Evolutionary conservation across 2,329 filamentous ascomycete species (phyloP).

Genomic region (Aspergillus sp.): DNA sequence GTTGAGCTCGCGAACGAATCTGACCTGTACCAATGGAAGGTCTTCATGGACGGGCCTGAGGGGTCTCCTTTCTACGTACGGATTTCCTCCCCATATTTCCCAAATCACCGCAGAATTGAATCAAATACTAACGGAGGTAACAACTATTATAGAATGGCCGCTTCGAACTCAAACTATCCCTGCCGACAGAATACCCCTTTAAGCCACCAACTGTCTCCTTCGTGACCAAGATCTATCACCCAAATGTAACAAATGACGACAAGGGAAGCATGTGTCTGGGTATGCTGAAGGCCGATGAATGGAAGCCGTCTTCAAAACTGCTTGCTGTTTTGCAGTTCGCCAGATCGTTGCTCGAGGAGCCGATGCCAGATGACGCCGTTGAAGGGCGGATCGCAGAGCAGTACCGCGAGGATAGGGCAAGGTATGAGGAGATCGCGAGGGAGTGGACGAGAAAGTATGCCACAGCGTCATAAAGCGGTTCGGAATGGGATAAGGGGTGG

Average conservation of each 20-base stretch:
- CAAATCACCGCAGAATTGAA: background rate
- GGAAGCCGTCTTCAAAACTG: conserved; percentile 85
- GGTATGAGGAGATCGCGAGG: conserved; percentile 73
- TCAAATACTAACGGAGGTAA: background rate
- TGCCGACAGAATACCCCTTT: conserved; percentile 85
- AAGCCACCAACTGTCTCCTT: conserved; percentile 80
- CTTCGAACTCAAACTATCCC: conserved; percentile 70
- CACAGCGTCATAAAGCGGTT: conserved; percentile 23
- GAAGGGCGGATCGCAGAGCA: conserved; percentile 84
- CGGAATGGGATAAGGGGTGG: background rate
- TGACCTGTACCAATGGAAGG: conserved; percentile 68
- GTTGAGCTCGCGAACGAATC: conserved; percentile 61
- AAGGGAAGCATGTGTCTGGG: conserved; percentile 82
- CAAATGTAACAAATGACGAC: conserved; percentile 86
- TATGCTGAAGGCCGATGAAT: conserved; percentile 79
- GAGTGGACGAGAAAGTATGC: conserved; percentile 76
- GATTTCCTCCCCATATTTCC: conserved; percentile 12
- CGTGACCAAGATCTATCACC: conserved; percentile 90
- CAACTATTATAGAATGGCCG: conserved; percentile 58
- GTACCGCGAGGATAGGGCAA: conserved; percentile 65
- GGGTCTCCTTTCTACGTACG: conserved; percentile 65
- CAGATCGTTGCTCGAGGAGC: conserved; percentile 71
- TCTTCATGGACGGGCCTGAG: conserved; percentile 65
- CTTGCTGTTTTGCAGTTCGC: conserved; percentile 74
- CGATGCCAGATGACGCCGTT: conserved; percentile 85